Evolutionary conservation across 1,284 basidiomycete species (phyloP).

Genomic region (Sanghuangporus weigelae): DNA sequence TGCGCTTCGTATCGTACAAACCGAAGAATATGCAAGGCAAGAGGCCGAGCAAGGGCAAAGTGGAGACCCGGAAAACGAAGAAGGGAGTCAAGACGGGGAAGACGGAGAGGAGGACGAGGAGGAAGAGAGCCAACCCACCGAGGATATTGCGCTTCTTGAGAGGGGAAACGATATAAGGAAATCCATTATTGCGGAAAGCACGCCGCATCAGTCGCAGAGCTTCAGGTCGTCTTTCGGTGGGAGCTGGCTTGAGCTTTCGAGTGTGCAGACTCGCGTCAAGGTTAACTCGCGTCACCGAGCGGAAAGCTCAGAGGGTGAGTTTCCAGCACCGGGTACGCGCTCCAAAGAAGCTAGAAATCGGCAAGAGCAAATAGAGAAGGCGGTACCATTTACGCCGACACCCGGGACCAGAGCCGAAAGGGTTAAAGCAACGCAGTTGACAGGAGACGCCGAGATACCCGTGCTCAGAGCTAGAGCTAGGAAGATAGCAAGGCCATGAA

Average conservation of each 20-base stretch:
- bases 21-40: background rate
- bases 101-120: constrained; percentile 6
- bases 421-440: background rate
- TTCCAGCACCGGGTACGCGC: constrained; percentile 7
- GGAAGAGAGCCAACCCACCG: background rate
- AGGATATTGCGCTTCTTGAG: background rate
- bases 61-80: background rate
- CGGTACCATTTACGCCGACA: constrained; percentile 4
- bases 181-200: background rate
- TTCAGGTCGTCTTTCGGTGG: background rate
- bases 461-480: too few species aligned
- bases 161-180: background rate
- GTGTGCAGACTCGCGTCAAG: background rate
- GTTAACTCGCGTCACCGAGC: background rate
- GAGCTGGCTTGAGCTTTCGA: background rate
- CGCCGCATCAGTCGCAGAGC: background rate
- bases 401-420: constrained; percentile 5
- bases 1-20: background rate
- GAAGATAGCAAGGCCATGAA: too few species aligned
- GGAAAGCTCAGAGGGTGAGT: constrained; percentile 1
- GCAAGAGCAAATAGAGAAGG: background rate
- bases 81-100: background rate
- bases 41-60: constrained; percentile 1
- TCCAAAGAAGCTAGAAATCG: background rate
- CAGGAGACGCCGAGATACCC: background rate